These are phyloP conservation scores for Erodium moschatum DNA, from an alignment of 441 rosid species.

Conservation along the genomic window DNA sequence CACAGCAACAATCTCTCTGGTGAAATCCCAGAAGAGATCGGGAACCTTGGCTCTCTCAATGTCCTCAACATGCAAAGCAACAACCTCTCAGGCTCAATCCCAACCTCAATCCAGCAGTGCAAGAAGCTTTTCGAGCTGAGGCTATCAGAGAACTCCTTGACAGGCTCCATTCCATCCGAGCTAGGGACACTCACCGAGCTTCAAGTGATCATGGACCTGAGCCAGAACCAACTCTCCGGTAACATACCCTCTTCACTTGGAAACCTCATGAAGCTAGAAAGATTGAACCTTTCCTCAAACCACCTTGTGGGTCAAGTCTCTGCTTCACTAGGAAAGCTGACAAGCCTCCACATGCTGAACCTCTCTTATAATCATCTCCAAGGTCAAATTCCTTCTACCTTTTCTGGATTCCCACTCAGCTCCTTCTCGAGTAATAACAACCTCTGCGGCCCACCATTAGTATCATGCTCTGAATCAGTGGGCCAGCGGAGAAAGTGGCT, in stretches of 20 bases:
- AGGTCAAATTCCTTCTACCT: slow-evolving; percentile 50
- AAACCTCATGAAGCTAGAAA: slow-evolving; percentile 51
- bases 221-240: slow-evolving; percentile 52
- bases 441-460: slow-evolving; percentile 57
- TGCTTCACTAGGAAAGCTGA: slow-evolving; percentile 50
- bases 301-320: slow-evolving; percentile 60
- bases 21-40: slow-evolving; percentile 54
- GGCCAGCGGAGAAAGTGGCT: slow-evolving; percentile 26
- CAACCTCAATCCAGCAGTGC: slow-evolving; percentile 57
- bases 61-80: slow-evolving; percentile 61
- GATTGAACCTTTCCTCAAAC: slow-evolving; percentile 64
- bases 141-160: slow-evolving; percentile 55
- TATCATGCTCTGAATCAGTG: slow-evolving; percentile 29
- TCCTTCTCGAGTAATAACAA: slow-evolving; percentile 50
- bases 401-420: slow-evolving; percentile 48
- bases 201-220: slow-evolving; percentile 70
- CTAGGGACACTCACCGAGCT: slow-evolving; percentile 64
- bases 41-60: slow-evolving; percentile 56
- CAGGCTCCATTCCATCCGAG: slow-evolving; percentile 63
- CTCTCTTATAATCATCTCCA: slow-evolving; percentile 64
- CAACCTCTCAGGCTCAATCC: slow-evolving; percentile 62
- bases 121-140: slow-evolving; percentile 69
- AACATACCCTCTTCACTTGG: slow-evolving; percentile 59
- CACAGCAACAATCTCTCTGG: slow-evolving; percentile 55
- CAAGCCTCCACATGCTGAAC: slow-evolving; percentile 64